A percentile compares a stretch with the other conserved stretches of the same genome.
Evolutionary conservation across 192 early-diverging fungal species (phyloP).

Genomic region (Linnemannia exigua): DNA sequence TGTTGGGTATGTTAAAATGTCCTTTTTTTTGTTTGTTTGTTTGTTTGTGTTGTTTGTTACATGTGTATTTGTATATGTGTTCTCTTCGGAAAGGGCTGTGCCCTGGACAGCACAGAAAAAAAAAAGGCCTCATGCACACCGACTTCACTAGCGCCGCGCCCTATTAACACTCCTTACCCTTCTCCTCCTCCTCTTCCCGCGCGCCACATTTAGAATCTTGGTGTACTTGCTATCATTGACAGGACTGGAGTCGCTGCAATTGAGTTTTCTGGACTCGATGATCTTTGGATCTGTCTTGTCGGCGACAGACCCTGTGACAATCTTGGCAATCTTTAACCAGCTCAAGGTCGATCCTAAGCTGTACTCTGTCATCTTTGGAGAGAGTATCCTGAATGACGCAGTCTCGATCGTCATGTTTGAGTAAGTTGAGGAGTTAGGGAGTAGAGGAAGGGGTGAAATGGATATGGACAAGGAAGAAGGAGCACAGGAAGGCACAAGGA

Average conservation of each 20-base stretch:
- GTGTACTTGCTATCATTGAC: constrained; percentile 78
- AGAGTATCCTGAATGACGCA: constrained; percentile 96
- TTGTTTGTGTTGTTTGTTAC: not conserved
- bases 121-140: not conserved
- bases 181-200: constrained; percentile 11
- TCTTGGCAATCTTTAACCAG: constrained; percentile 95
- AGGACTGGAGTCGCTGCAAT: constrained; percentile 75
- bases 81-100: not conserved
- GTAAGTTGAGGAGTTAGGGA: constrained; percentile 43
- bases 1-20: constrained; percentile 73
- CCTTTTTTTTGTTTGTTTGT: constrained; percentile 6
- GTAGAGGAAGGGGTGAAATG: not conserved
- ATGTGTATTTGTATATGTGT: not conserved
- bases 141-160: not conserved
- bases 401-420: constrained; percentile 97
- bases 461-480: too few species aligned
- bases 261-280: constrained; percentile 93
- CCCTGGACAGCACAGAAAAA: not conserved
- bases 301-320: constrained; percentile 97
- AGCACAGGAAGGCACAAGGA: not conserved
- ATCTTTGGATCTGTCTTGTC: constrained; percentile 95
- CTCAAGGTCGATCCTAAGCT: constrained; percentile 94
- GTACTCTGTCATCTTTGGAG: constrained; percentile 97
- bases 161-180: not conserved
- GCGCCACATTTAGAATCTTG: constrained; percentile 62